Base-by-base conservation (phyloP, 1,284 basidiomycete genomes). In the Pyrrhoderma noxium region DNA sequence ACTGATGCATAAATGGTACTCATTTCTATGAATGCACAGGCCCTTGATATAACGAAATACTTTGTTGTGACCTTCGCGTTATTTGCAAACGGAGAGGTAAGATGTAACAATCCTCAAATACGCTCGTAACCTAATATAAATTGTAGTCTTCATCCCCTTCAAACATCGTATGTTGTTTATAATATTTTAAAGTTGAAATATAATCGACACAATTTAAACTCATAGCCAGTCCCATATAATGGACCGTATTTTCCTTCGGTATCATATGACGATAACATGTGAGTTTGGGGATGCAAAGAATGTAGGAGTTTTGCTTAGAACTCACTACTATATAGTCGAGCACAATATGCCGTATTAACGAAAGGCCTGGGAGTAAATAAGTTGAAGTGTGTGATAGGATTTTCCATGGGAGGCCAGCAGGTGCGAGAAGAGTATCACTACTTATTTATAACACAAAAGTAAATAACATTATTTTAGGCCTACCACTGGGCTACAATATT, bases 331-430 rank as follows among this genome's bases (percentile, higher is more conserved):
- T 11, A 31, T 22, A 34, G 79, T 52, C 76, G 73, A 16, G 76
- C 79, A 7, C 79, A 82, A 58, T 69, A 78, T 59, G 66, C 70
- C 13, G 75, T 80, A 3, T 68, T 81, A 4, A 75, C 71, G 22
- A 69, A 75, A 55, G 64, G 68, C 21, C 64, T 80, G 4, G 71
- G 71, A 3, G 64, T 82, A 16, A 64, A 70, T 45, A 74, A 77
- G 57, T 62, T 77, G 0, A 70, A 67, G 52, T 71, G 73, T 41
- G 77, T 73, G 22, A 68, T 80, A 16, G 78, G 77, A 0, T 82
- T 81, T 59, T 80, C 77, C 7, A 82, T 82, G 79, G 77, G 79
- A 37, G 80, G 71, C 1, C 78, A 79, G 59, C 77, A 78, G 68
- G 77, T 71, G 47, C 39, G 56, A 65, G 55, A 53, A 9, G 57